Base-by-base conservation (phyloP, 2,329 filamentous ascomycete species). In the Podosphaera leucotricha region DNA sequence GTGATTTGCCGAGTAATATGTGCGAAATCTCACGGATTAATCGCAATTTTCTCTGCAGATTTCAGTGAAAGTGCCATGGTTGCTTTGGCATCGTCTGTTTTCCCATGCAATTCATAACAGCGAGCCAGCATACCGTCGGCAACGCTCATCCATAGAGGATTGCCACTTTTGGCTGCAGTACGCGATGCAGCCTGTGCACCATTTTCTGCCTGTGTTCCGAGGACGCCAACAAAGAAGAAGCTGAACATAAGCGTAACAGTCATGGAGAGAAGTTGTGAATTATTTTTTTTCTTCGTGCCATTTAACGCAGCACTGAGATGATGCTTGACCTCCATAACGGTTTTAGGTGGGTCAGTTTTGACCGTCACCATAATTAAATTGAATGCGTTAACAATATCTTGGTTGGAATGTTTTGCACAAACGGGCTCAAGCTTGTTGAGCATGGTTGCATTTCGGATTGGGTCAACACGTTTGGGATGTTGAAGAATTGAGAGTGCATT, bases 241-340 rank as follows among this genome's bases (percentile, higher is more conserved):
- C 71, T 75, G 43, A 80, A 79, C 80, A 94, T 92, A 50, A 90
- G 77, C 52, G 77, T 85, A 47, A 94, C 71, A 5, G 80, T 77
- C 50, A 94, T 80, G 41, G 77, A 77, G n/a, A 85, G 70, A 44
- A 86, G 78, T 50, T 92, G 80, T 24, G 73, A 73, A 57, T 93
- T 93, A 44, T 68, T 67, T 7, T 79, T 75, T 6, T 66, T 65
- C 50, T 78, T 77, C 11, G 81, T 77, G 2, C 75, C 72, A 35
- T 70, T 68, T 37, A 93, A 68, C 2, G 84, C 80, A 35, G 69
- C 67, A 48, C 82, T 75, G 44, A 94, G 77, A 54, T 79, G 75
- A 36, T 77, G 71, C 60, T 93, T 94, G 45, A 80, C 77, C 48
- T 79, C 72, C 47, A 82, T 75, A 48, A 90, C 78, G 21, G 78